A percentile compares a stretch with the other conserved stretches of the same genome.
Evolutionary conservation across 1,284 basidiomycete genomes (phyloP).

Genomic region (Ceratobasidium theobromae): DNA sequence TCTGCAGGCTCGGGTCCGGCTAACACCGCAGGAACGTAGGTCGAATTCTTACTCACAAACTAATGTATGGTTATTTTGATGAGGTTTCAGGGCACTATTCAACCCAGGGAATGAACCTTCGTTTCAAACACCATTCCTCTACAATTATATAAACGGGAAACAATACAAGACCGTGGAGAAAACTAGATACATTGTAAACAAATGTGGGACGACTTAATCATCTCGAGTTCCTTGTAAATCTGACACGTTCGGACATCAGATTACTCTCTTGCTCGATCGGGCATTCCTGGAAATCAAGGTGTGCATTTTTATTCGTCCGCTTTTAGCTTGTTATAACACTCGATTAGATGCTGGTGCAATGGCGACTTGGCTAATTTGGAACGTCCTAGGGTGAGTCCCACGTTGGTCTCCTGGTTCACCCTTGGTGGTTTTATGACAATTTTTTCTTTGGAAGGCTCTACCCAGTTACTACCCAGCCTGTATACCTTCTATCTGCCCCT

Average conservation of each 20-base stretch:
- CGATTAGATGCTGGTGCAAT: slow-evolving; percentile 1
- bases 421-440: not conserved
- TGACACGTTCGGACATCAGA: not conserved
- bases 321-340: not conserved
- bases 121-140: slow-evolving; percentile 13
- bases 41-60: not conserved
- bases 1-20: not conserved
- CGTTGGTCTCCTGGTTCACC: no score
- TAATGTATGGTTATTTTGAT: not conserved
- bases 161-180: slow-evolving; percentile 27
- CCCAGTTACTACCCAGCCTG: slow-evolving; percentile 9
- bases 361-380: slow-evolving; percentile 30
- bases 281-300: slow-evolving; percentile 20
- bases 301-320: not conserved
- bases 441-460: not conserved
- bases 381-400: slow-evolving; percentile 11
- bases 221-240: not conserved
- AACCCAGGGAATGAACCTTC: slow-evolving; percentile 13
- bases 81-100: slow-evolving; percentile 1
- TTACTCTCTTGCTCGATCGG: not conserved
- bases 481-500: slow-evolving; percentile 13
- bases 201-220: not conserved
- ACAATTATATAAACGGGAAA: slow-evolving; percentile 22
- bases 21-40: slow-evolving; percentile 15
- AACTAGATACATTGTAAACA: slow-evolving; percentile 14